Base-by-base conservation (phyloP, 2,329 filamentous ascomycete species). In the Fonsecaea pugnacius region DNA sequence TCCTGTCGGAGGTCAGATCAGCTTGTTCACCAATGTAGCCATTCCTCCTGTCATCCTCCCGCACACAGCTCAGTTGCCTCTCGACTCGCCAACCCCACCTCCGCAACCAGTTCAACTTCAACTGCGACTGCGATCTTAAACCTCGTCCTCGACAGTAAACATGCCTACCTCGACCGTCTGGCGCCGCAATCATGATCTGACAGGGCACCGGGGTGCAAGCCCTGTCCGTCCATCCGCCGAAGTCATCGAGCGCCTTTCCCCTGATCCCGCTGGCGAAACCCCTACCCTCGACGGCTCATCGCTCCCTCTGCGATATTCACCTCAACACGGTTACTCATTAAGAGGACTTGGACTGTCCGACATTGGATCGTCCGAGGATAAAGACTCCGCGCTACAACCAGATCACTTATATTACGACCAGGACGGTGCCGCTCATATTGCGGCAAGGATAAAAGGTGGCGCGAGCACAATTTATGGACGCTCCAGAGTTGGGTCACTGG, bases 141-240 rank as follows among this genome's bases (percentile, higher is more conserved):
- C 38, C 38, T 53, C 40, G 40, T 53, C 46, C 16, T 63, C 57
- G 18, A 59, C 60, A 58, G 48, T 35, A 51, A 61, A 40, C 38
- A 71, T 71, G 70, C 68, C 68, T 53, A 70, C 70, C 24, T 68
- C 70, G 21, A 71, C 70, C 30, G 24, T 64, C 50, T 71, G 70
- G 70, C 68, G 70, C 14, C 66, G 63, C 35, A 60, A 62, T 46
- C 30, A 56, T 35, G 60, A 66, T 18, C 60, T 35, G 43, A 21
- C 50, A 36, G 58, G 55, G 1, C 60, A 40, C 36, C 63, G 68
- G 38, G 65, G 60, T 35, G 53, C 46, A 50, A 70, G 65, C 50
- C 70, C 70, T 51, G 51, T 59, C 16, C 70, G 67, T 21, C 70
- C 68, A 10, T 40, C 52, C 2, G 55, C 46, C 27, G 64, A 69